A percentile compares a stretch with the other conserved stretches of the same genome.
Conservation (phyloP, 2,329 filamentous ascomycete species). For the Neobulgaria alba region DNA sequence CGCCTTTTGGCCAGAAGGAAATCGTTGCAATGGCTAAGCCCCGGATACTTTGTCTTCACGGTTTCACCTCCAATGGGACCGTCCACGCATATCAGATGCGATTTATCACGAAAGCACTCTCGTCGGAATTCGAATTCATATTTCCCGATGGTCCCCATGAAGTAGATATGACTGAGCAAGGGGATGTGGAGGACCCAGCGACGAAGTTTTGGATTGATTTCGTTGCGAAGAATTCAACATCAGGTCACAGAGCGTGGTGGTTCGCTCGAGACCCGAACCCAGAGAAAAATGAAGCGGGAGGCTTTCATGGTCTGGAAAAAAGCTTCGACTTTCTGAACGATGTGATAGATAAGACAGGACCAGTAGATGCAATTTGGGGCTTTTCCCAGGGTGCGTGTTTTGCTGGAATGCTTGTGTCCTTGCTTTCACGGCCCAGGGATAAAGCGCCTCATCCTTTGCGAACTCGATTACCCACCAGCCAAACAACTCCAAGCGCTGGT, state of each 20-base stretch:
- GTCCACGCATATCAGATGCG: conserved; percentile 10
- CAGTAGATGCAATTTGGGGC: too few relatives aligned
- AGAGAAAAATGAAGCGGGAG: conserved; percentile 2
- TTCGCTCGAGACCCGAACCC: conserved; percentile 9
- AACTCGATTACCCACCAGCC: conserved; percentile 3
- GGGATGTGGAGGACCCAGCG: background rate
- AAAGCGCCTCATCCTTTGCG: conserved; percentile 9
- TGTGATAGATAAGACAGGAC: too few relatives aligned
- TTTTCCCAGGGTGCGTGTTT: conserved; percentile 14
- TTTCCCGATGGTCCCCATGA: conserved; percentile 12
- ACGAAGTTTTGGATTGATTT: conserved; percentile 9
- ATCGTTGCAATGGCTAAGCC: conserved; percentile 12
- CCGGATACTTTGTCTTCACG: conserved; percentile 14
- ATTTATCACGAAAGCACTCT: conserved; percentile 5
- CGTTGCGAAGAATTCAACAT: conserved; percentile 8
- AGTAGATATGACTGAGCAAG: conserved; percentile 4
- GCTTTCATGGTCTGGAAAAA: conserved; percentile 9
- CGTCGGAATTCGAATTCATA: conserved; percentile 12
- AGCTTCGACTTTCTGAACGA: too few relatives aligned
- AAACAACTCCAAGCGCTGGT: conserved; percentile 5
- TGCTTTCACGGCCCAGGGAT: conserved; percentile 8
- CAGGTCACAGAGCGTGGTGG: conserved; percentile 15
- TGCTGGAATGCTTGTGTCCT: conserved; percentile 10
- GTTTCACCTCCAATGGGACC: conserved; percentile 14
- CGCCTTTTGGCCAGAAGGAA: too few relatives aligned